phyloP scores from a whole-genome alignment of 495 filamentous ascomycete genomes.

The Talaromyces liani region DNA sequence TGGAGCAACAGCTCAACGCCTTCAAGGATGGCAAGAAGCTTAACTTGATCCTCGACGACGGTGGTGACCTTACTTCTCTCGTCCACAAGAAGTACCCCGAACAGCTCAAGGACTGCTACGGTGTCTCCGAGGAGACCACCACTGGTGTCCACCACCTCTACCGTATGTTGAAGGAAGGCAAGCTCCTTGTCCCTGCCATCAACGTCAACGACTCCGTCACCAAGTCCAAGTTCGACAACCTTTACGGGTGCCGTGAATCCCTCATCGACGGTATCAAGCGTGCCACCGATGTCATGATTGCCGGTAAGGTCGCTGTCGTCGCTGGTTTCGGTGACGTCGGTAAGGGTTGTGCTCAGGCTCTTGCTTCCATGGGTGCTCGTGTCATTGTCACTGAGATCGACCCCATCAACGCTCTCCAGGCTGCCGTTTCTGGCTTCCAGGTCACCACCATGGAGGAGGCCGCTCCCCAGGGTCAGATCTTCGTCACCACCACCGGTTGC shows the following conservation, averaged over 20 bases:
- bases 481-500: slow-evolving; percentile 98
- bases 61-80: slow-evolving; percentile 93
- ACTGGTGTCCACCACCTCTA: slow-evolving; percentile 99
- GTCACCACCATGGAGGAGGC: slow-evolving; percentile 98
- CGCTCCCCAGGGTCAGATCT: slow-evolving; percentile 83
- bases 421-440: slow-evolving; percentile 93
- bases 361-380: slow-evolving; percentile 93
- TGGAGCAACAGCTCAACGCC: slow-evolving; percentile 93
- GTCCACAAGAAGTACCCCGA: slow-evolving; percentile 98
- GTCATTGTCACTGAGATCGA: slow-evolving; percentile 96
- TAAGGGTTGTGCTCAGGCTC: slow-evolving; percentile 95
- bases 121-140: slow-evolving; percentile 98
- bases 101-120: slow-evolving; percentile 93
- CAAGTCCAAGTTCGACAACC: slow-evolving; percentile 99
- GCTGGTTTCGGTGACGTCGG: slow-evolving; percentile 98
- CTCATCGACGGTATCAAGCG: slow-evolving; percentile 99
- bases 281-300: slow-evolving; percentile 99
- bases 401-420: slow-evolving; percentile 99
- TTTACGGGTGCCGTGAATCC: slow-evolving; percentile 98
- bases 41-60: slow-evolving; percentile 98
- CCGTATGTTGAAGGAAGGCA: slow-evolving; percentile 88
- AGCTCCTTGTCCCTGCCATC: slow-evolving; percentile 90
- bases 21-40: slow-evolving; percentile 96
- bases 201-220: slow-evolving; percentile 99
- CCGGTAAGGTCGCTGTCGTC: slow-evolving; percentile 95